These are phyloP conservation scores for Phanerochaete carnosa DNA, from an alignment of 768 basidiomycete genomes.

Conservation along the genomic window DNA sequence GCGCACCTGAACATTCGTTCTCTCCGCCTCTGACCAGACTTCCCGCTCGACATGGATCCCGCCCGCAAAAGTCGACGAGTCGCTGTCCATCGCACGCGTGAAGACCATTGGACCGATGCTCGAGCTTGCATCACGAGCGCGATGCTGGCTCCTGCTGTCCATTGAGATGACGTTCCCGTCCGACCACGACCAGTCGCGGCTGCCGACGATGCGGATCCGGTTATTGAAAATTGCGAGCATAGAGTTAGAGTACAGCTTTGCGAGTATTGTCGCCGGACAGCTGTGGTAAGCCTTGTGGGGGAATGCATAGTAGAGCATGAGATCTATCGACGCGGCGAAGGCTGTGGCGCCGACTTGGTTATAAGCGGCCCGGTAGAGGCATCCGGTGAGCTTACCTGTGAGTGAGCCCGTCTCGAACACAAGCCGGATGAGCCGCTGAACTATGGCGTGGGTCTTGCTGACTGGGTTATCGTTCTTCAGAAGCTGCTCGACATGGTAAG, in stretches of 20 bases:
- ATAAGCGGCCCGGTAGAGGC: not conserved
- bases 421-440: not conserved
- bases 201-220: constrained; percentile 3
- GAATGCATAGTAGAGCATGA: not conserved
- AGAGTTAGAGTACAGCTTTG: constrained; percentile 8
- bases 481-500: not conserved
- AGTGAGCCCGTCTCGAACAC: constrained; percentile 8
- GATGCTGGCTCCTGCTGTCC: not conserved
- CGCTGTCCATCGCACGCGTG: not conserved
- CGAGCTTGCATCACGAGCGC: not conserved
- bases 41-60: not conserved
- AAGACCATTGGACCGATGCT: not conserved
- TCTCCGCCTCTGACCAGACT: not conserved
- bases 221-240: constrained; percentile 8
- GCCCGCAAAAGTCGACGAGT: not conserved
- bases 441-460: not conserved
- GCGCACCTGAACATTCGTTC: not conserved
- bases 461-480: not conserved
- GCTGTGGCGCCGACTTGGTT: not conserved
- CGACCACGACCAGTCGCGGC: not conserved
- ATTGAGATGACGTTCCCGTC: not conserved
- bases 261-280: not conserved
- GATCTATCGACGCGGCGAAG: not conserved
- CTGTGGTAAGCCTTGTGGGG: constrained; percentile 1
- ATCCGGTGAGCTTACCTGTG: not conserved